These are phyloP conservation scores for Strobilomyces confusus DNA, from an alignment of 768 basidiomycete species.

Conservation along the genomic window DNA sequence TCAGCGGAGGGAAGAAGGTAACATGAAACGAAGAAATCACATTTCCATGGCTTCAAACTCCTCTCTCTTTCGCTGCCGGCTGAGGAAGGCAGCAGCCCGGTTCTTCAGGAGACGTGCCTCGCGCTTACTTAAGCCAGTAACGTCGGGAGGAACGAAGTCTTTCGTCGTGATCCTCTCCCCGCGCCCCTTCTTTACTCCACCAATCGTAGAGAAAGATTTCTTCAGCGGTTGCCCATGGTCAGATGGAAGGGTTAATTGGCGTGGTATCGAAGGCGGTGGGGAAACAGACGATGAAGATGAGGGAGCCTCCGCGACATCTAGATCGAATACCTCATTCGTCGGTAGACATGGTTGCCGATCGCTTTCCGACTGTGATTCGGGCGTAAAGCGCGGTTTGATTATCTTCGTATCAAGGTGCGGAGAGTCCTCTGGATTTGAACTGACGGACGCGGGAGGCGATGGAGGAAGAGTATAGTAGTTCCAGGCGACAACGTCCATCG, in stretches of 20 bases:
- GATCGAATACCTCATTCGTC: slow-evolving; percentile 71
- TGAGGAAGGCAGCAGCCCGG: slow-evolving; percentile 87
- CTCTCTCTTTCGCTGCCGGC: slow-evolving; percentile 86
- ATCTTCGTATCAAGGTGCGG: slow-evolving; percentile 42
- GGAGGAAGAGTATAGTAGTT: slow-evolving; percentile 48
- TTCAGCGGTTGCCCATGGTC: slow-evolving; percentile 27
- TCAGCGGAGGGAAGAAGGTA: slow-evolving; percentile 13
- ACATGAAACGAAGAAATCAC: slow-evolving; percentile 46
- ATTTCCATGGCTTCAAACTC: slow-evolving; percentile 90
- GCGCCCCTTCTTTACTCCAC: slow-evolving; percentile 45
- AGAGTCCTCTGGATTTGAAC: slow-evolving; percentile 42
- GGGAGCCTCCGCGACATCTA: slow-evolving; percentile 29
- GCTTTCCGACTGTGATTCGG: slow-evolving; percentile 40
- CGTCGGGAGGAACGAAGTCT: slow-evolving; percentile 87
- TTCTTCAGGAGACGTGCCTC: slow-evolving; percentile 92
- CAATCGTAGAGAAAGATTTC: slow-evolving; percentile 45
- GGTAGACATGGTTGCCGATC: slow-evolving; percentile 57
- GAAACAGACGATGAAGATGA: slow-evolving; percentile 35
- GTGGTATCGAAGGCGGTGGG: slow-evolving; percentile 27
- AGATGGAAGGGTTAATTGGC: slow-evolving; percentile 34
- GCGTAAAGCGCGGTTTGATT: slow-evolving; percentile 50
- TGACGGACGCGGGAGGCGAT: slow-evolving; percentile 46
- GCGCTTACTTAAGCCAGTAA: slow-evolving; percentile 82
- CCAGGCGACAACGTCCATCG: slow-evolving; percentile 41
- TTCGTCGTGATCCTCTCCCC: slow-evolving; percentile 57